Base-by-base conservation (phyloP, 1,284 basidiomycete genomes). In the Tremellales sp. region DNA sequence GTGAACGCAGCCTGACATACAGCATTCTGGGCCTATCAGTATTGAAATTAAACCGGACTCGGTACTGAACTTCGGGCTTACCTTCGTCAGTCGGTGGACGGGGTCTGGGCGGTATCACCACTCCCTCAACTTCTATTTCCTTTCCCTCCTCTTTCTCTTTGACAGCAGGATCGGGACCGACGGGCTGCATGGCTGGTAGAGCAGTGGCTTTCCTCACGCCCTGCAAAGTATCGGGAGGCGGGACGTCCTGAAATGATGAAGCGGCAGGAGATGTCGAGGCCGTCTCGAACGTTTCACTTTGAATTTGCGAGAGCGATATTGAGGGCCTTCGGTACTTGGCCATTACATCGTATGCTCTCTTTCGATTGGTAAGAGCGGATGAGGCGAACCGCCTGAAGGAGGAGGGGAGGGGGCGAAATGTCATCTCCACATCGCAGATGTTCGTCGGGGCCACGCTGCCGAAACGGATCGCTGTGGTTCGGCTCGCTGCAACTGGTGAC, bases 1-100 rank as follows among this genome's bases (percentile, higher is more conserved):
- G 29, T 90, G 75, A 0, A 88, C 86, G 62, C 90, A 93, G 25
- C 88, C 88, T 8, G 87, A 89, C 88, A 90, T 91, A 74, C 89
- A 92, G 71, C 89, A 91, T 72, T 90, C 87, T 89, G 57, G n/a
- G n/a, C n/a, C 3, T 4, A 5, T 24, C 37, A 45, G 39, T 10
- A 23, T 40, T n/a, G 31, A 19, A n/a, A 24, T 15, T 17, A 25
- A 17, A 17, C 15, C 27, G 15, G 13, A 22, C 21, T 10, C 19
- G 19, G 23, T 21, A 22, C n/a, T 12, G 39, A 33, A 8, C 8
- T 33, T 17, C 7, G 33, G 21, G 61, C 63, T 48, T 25, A 70
- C 70, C 70, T 48, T 72, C 67, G 46, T 65, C 66, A 1, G 61
- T 66, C 19, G 70, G 70, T 12, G 66, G 52, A 6, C 52, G 47